Evolutionary conservation across 169 alveolate genomes (phyloP), one percentile per base, ranked within the genome.

Genomic region (Miamiensis avidus): DNA sequence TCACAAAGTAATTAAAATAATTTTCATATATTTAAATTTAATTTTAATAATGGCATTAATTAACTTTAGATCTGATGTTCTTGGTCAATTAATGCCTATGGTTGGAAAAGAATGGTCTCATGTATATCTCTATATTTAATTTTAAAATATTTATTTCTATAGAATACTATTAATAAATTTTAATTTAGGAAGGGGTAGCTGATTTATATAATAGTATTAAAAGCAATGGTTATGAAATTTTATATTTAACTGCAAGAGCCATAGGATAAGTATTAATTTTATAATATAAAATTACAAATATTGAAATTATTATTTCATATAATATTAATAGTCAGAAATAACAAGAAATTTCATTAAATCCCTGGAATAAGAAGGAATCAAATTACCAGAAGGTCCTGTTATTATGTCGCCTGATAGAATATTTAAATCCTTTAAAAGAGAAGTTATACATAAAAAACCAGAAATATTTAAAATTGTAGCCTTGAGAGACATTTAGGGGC

Each of bases 101-200:
- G 94, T 99, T 16, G 99, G 99, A 26, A 93, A 96, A 74, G 99
- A 99, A 91, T 99, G 99, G 99, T 94, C 99, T 34, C 99, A 99
- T 89, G 93, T 49, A 49, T 11, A 49, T 49, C 4, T 49, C 69
- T 49, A 49, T 49, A 20, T 11, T 11, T 11, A 11, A 49, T 11
- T 49, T 49, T 49, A 49, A 49, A 11, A 49, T 49, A 49, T 49
- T 49, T 11, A 49, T 11, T 11, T 49, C 4, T 49, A 4, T 49
- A 49, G 26, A 11, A 49, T 11, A 11, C 69, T 49, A 11, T 49
- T 49, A 49, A 11, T 49, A 11, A 11, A 49, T 49, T n/a, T 49
- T 4, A 49, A 49, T 49, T 11, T 11, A 49, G 69, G 69, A 94
- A 25, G 99, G 99, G 0, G 99, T 98, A 0, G 98, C 99, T 16